Evolutionary conservation across 2,329 filamentous ascomycete genomes (phyloP).

Genomic region (Hymenoscyphus repandus): DNA sequence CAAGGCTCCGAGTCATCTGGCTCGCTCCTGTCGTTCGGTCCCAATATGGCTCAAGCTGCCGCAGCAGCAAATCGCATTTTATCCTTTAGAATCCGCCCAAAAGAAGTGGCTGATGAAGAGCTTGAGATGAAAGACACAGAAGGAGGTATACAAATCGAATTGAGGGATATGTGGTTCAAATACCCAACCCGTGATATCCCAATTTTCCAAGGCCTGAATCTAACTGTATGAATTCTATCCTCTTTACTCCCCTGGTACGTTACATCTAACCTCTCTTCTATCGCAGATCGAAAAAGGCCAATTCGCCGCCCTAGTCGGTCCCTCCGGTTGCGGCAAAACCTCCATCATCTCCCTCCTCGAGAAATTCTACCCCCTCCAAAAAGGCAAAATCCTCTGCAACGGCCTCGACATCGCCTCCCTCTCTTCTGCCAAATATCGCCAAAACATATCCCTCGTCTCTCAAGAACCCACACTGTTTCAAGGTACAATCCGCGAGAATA

Average conservation of each 20-base stretch:
- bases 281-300: conserved; percentile 55
- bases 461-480: conserved; percentile 66
- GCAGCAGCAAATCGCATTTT: conserved; percentile 57
- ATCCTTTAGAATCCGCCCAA: conserved; percentile 25
- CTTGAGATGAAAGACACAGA: conserved; percentile 27
- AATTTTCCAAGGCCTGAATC: conserved; percentile 55
- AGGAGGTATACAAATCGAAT: conserved; percentile 49
- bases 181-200: conserved; percentile 53
- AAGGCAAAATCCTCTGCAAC: conserved; percentile 61
- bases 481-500: conserved; percentile 63
- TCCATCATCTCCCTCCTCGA: conserved; percentile 58
- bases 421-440: conserved; percentile 58
- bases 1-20: conserved; percentile 48
- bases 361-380: conserved; percentile 64
- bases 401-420: conserved; percentile 53
- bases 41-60: conserved; percentile 53
- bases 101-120: conserved; percentile 4
- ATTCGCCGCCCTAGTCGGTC: conserved; percentile 64
- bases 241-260: neutral
- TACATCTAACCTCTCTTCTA: neutral
- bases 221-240: conserved; percentile 36
- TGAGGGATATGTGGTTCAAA: conserved; percentile 52
- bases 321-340: conserved; percentile 66
- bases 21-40: conserved; percentile 46
- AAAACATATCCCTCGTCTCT: conserved; percentile 62